Base-by-base conservation (phyloP, 495 filamentous ascomycete species). In the Glonium stellatum region DNA sequence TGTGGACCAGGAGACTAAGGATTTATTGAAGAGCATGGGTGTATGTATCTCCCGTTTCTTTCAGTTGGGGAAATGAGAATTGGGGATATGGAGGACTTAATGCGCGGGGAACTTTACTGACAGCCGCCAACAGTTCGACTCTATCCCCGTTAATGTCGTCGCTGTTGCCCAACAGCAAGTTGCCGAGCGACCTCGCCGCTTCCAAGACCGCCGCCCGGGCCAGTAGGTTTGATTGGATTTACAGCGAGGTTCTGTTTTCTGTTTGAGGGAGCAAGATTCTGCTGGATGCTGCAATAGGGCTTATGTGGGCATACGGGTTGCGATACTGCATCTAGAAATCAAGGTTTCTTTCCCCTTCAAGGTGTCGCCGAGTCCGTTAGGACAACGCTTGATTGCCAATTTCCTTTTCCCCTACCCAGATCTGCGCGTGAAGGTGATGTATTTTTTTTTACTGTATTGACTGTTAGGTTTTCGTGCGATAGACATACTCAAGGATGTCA, bases 1-100 rank as follows among this genome's bases (percentile, higher is more conserved):
- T 66, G 88, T 98, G 67, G 93, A 98, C 75, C 72, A 80, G 73
- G 95, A 98, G 78, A 98, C 93, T 72, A 96, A 97, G 85, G 93
- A 97, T 74, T 79, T 98, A 70, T 81, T 98, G 76, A 98, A 97
- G 88, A 87, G 82, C 84, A 81, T 98, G 69, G 93, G 93, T 76
- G 92, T 97, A 92, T 67, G 92, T 89, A 46, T 25, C 49, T 31
- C 34, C n/a, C 49, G 35, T 39, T 34, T 22, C 31, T 44, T n/a
- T 22, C n/a, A 36, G 44, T 48, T 61, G 27, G 2, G 27, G 27
- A 31, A 31, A 6, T 31, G 27, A 31, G 27, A 6, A 31, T 6
- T n/a, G n/a, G n/a, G 27, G 27, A 31, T 31, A 31, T 31, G 27
- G 6, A 6, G 6, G 6, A 6, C 27, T 31, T 21, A 6, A 35